phyloP scores from a whole-genome alignment of 768 basidiomycete genomes.

The Hypholoma sublateritium region DNA sequence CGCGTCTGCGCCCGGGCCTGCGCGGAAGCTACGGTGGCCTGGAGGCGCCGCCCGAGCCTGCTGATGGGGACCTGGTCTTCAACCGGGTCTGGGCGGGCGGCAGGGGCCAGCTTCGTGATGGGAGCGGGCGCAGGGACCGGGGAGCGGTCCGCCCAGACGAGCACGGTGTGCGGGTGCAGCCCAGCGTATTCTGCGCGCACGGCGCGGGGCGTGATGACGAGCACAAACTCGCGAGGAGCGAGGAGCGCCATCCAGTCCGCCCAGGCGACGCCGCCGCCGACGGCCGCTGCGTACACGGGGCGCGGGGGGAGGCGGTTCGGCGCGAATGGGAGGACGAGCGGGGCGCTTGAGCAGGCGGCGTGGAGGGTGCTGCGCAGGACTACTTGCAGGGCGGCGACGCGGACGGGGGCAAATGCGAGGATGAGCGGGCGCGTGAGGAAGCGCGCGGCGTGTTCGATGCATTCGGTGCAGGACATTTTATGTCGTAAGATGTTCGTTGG shows the following conservation, averaged over 20 bases:
- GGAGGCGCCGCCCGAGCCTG: conserved; percentile 6
- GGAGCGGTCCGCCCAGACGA: conserved; percentile 27
- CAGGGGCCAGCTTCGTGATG: background rate
- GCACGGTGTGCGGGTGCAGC: conserved; percentile 21
- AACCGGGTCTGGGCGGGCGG: too few species aligned
- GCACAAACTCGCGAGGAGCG: conserved; percentile 32
- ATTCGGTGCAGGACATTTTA: background rate
- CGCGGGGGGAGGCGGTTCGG: conserved; percentile 30
- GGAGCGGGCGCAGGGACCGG: background rate
- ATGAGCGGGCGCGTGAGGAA: conserved; percentile 39
- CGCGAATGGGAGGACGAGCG: conserved; percentile 28
- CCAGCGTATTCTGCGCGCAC: conserved; percentile 30
- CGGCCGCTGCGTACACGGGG: conserved; percentile 32
- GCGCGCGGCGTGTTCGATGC: conserved; percentile 28
- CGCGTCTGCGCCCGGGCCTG: conserved; percentile 21
- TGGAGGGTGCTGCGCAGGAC: conserved; percentile 32
- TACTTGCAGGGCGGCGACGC: conserved; percentile 24
- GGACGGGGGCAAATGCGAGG: conserved; percentile 20
- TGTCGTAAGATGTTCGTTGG: too few species aligned
- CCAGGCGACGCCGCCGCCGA: conserved; percentile 33
- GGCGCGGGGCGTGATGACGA: conserved; percentile 28
- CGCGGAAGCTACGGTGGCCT: conserved; percentile 19
- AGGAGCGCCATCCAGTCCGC: conserved; percentile 36
- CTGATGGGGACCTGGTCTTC: too few species aligned
- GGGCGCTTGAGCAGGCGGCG: conserved; percentile 16